These are phyloP conservation scores for Dactylellina haptotyla DNA, from an alignment of 2,329 filamentous ascomycete species.

Conservation along the genomic window DNA sequence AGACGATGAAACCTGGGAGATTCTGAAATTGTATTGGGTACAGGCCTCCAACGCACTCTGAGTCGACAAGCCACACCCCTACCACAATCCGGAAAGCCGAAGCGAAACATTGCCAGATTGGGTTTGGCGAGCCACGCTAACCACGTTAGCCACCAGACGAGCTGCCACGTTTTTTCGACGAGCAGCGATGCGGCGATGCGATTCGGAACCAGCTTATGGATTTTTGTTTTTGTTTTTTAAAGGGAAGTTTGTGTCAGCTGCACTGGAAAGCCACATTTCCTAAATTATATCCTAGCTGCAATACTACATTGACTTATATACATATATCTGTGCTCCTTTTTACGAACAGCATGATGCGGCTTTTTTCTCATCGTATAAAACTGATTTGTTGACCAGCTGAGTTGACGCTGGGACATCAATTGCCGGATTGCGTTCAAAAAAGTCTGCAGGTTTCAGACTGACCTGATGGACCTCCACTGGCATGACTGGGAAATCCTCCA, in stretches of 20 bases:
- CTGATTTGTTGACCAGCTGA: slow-evolving; percentile 41
- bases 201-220: slow-evolving; percentile 35
- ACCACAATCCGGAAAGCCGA: slow-evolving; percentile 21
- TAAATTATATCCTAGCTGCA: slow-evolving; percentile 11
- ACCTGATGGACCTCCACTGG: slow-evolving; percentile 69
- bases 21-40: slow-evolving; percentile 19
- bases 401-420: slow-evolving; percentile 65
- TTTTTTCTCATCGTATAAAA: slow-evolving; percentile 33
- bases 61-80: slow-evolving; percentile 29
- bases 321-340: slow-evolving; percentile 17
- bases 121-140: slow-evolving; percentile 19
- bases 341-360: slow-evolving; percentile 43
- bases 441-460: slow-evolving; percentile 65
- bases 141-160: slow-evolving; percentile 43
- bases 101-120: slow-evolving; percentile 30
- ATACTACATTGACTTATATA: slow-evolving; percentile 20
- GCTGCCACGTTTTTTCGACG: slow-evolving; percentile 51
- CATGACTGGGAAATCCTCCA: slow-evolving; percentile 68
- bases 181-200: slow-evolving; percentile 27
- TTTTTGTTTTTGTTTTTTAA: slow-evolving; percentile 36
- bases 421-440: slow-evolving; percentile 60
- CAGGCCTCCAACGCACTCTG: slow-evolving; percentile 20
- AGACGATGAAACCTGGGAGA: slow-evolving; percentile 28
- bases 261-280: slow-evolving; percentile 12
- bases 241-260: slow-evolving; percentile 30